Evolutionary conservation across 1,284 basidiomycete genomes (phyloP).

Genomic region (Wolfiporia cocos): DNA sequence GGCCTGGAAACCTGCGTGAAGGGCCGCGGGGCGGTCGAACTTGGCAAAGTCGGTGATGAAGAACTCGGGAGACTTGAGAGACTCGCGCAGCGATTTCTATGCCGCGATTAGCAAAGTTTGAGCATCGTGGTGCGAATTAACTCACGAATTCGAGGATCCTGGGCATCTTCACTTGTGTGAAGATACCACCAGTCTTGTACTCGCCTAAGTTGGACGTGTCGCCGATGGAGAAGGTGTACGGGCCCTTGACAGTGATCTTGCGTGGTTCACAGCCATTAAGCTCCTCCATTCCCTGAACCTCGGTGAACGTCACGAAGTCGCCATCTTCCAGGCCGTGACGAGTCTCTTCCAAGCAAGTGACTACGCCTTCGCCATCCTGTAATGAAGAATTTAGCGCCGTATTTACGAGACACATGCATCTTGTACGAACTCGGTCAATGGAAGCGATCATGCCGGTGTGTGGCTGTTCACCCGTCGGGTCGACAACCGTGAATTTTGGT

Average conservation of each 20-base stretch:
- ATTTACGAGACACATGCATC: neutral
- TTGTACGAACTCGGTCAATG: slow-evolving; percentile 61
- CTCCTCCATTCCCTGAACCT: slow-evolving; percentile 93
- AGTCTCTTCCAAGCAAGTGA: slow-evolving; percentile 96
- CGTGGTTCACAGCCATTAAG: slow-evolving; percentile 89
- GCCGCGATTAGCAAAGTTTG: neutral
- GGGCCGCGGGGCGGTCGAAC: slow-evolving; percentile 86
- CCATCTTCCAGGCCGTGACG: slow-evolving; percentile 98
- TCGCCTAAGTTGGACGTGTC: slow-evolving; percentile 76
- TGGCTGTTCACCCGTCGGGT: slow-evolving; percentile 93
- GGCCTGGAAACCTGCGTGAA: slow-evolving; percentile 96
- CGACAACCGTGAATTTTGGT: slow-evolving; percentile 88
- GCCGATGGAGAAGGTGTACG: slow-evolving; percentile 94
- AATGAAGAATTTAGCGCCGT: neutral
- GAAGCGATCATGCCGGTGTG: slow-evolving; percentile 94
- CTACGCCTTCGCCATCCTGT: slow-evolving; percentile 83
- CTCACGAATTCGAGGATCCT: slow-evolving; percentile 90
- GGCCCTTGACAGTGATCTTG: slow-evolving; percentile 92
- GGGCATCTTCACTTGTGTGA: slow-evolving; percentile 99
- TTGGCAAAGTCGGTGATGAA: slow-evolving; percentile 98
- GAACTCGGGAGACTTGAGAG: slow-evolving; percentile 77
- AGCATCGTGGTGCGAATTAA: slow-evolving; percentile 9
- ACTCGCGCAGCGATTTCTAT: slow-evolving; percentile 92
- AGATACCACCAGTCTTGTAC: slow-evolving; percentile 90
- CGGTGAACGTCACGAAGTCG: slow-evolving; percentile 96